These are phyloP conservation scores for Nemania sp. DNA, from an alignment of 2,329 filamentous ascomycete genomes.

Conservation along the genomic window DNA sequence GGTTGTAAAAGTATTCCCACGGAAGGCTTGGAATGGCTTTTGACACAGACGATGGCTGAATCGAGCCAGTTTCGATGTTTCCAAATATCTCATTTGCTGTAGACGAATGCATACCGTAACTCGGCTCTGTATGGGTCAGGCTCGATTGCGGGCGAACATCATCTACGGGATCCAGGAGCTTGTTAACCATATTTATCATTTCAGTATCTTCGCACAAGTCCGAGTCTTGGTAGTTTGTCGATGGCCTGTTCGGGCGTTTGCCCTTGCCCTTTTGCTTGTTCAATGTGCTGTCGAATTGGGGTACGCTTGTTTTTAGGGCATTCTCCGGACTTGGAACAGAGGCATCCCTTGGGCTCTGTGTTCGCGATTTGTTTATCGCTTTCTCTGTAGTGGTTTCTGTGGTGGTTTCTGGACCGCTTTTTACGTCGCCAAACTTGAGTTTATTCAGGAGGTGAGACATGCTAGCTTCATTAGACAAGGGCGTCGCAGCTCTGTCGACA, in stretches of 20 bases:
- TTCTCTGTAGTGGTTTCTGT: neutral
- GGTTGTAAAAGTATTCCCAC: conserved; percentile 54
- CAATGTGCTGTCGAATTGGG: neutral
- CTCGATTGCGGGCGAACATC: conserved; percentile 34
- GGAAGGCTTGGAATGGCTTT: conserved; percentile 51
- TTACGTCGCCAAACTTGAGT: conserved; percentile 29
- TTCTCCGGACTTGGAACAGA: neutral
- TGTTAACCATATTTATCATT: conserved; percentile 49
- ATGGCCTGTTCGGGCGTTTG: conserved; percentile 21
- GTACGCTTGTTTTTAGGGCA: neutral
- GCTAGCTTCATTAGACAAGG: conserved; percentile 27
- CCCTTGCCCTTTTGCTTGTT: conserved; percentile 32
- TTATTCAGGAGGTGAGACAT: conserved; percentile 34
- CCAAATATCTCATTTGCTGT: conserved; percentile 58
- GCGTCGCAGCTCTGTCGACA: conserved; percentile 27
- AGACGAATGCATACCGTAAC: conserved; percentile 59
- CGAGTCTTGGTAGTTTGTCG: conserved; percentile 28
- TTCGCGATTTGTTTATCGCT: conserved; percentile 1
- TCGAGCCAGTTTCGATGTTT: conserved; percentile 43
- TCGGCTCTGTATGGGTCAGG: conserved; percentile 47
- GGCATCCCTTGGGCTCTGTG: neutral
- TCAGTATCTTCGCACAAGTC: conserved; percentile 44
- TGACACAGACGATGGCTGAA: conserved; percentile 41
- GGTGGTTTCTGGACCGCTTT: conserved; percentile 16
- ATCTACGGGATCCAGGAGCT: conserved; percentile 41